Evolutionary conservation across 2,329 filamentous ascomycete genomes (phyloP).

Genomic region (Arachnomyces sp.): DNA sequence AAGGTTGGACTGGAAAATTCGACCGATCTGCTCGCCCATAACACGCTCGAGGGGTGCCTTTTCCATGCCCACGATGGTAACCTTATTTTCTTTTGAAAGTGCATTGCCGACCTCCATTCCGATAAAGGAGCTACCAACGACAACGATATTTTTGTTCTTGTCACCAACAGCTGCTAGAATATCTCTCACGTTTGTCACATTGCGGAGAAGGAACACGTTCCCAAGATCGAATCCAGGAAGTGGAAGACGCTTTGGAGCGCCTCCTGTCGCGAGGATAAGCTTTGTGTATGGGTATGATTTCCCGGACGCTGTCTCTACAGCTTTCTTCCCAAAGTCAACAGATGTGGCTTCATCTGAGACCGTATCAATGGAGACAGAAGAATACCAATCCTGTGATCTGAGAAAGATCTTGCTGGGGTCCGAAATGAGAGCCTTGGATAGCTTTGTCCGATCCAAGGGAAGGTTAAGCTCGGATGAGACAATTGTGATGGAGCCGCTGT

Average conservation of each 20-base stretch:
- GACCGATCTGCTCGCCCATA: conserved; percentile 73
- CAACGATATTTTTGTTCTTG: conserved; percentile 83
- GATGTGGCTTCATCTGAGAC: conserved; percentile 56
- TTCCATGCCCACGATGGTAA: conserved; percentile 86
- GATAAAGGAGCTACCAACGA: conserved; percentile 92
- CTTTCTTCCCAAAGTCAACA: conserved; percentile 68
- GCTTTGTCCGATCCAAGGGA: conserved; percentile 88
- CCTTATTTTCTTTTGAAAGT: conserved; percentile 70
- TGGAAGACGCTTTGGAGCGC: conserved; percentile 66
- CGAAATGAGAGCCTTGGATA: conserved; percentile 85
- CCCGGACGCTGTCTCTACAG: conserved; percentile 66
- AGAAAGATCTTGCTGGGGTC: conserved; percentile 72
- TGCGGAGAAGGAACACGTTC: conserved; percentile 82
- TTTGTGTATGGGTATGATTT: conserved; percentile 73
- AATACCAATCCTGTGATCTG: conserved; percentile 72
- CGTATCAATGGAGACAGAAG: conserved; percentile 50
- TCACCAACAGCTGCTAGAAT: conserved; percentile 73
- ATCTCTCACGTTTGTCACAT: conserved; percentile 65
- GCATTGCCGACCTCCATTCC: conserved; percentile 93
- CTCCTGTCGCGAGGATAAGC: conserved; percentile 83
- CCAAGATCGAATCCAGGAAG: conserved; percentile 74
- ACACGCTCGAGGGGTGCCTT: conserved; percentile 75
- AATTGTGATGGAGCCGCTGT: conserved; percentile 69
- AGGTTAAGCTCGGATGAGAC: conserved; percentile 77
- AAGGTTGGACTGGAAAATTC: conserved; percentile 67